Evolutionary conservation across 2,329 filamentous ascomycete genomes (phyloP).

Genomic region (Aspergillus vadensis): DNA sequence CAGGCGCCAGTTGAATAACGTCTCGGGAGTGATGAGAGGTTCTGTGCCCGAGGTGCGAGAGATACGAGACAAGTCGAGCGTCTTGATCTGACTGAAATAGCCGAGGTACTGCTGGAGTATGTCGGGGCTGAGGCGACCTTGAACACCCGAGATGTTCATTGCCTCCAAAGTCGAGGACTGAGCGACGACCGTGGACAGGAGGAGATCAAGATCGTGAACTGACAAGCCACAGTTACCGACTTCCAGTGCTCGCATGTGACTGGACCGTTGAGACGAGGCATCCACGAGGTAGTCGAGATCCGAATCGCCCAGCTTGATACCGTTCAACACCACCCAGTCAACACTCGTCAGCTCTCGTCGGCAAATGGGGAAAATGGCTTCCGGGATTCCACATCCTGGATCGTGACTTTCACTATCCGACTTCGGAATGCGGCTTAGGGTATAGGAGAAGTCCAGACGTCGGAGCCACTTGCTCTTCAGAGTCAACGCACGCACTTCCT

Average conservation of each 20-base stretch:
- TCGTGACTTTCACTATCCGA: slow-evolving; percentile 55
- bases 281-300: slow-evolving; percentile 68
- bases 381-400: slow-evolving; percentile 68
- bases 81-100: slow-evolving; percentile 66
- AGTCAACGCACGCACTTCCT: slow-evolving; percentile 68
- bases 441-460: slow-evolving; percentile 66
- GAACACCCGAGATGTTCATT: slow-evolving; percentile 67
- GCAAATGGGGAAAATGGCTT: slow-evolving; percentile 69
- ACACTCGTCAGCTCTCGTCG: slow-evolving; percentile 68
- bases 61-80: slow-evolving; percentile 66
- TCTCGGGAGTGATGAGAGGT: slow-evolving; percentile 66
- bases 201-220: slow-evolving; percentile 55
- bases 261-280: slow-evolving; percentile 65
- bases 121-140: slow-evolving; percentile 64
- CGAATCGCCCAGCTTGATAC: slow-evolving; percentile 69
- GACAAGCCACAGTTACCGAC: slow-evolving; percentile 62
- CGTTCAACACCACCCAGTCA: slow-evolving; percentile 70
- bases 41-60: slow-evolving; percentile 64
- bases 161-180: slow-evolving; percentile 69
- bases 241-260: slow-evolving; percentile 68
- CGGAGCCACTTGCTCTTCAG: slow-evolving; percentile 65
- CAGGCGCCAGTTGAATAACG: slow-evolving; percentile 66
- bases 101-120: slow-evolving; percentile 68
- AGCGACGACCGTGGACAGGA: slow-evolving; percentile 64
- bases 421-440: slow-evolving; percentile 58